Conservation (phyloP, 768 basidiomycete species). For the Tylopilus plumbeoviolaceoides region DNA sequence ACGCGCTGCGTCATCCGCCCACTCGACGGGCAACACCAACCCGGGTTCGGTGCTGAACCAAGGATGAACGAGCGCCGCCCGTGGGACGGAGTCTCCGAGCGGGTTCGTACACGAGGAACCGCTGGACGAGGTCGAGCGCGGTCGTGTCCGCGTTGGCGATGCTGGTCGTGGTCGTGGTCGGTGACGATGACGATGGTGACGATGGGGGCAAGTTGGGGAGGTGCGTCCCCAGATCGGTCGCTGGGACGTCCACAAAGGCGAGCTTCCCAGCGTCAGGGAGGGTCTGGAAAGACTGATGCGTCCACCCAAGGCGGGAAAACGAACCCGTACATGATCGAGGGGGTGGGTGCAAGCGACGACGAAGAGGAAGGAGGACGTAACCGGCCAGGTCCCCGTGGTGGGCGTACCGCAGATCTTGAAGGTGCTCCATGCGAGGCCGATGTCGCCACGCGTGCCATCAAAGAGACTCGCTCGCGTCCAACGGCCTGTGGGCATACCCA, state of each 20-base stretch:
- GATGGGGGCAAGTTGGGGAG: constrained; percentile 59
- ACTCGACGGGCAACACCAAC: constrained; percentile 42
- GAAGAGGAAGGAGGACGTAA: constrained; percentile 38
- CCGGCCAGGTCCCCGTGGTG: constrained; percentile 69
- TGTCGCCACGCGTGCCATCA: constrained; percentile 68
- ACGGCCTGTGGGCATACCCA: constrained; percentile 15
- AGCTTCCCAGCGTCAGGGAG: constrained; percentile 66
- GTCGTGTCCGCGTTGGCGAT: constrained; percentile 7
- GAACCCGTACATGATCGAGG: too few relatives aligned
- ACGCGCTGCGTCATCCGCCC: constrained; percentile 23
- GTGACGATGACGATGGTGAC: neutral
- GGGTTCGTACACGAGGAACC: constrained; percentile 60
- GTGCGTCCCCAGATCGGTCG: constrained; percentile 43
- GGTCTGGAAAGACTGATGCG: constrained; percentile 46
- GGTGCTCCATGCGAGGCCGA: constrained; percentile 87
- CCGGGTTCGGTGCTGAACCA: constrained; percentile 45
- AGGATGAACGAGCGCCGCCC: constrained; percentile 52
- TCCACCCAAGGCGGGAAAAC: neutral
- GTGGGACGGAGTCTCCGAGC: constrained; percentile 42
- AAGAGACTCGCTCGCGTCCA: constrained; percentile 63
- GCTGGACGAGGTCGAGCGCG: constrained; percentile 52
- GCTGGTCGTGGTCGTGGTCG: neutral
- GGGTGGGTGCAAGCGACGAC: too few relatives aligned
- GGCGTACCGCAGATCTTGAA: constrained; percentile 83
- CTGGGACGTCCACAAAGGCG: constrained; percentile 51